These are phyloP conservation scores for Leccinum rimulosum DNA, from an alignment of 768 basidiomycete species.

Conservation along the genomic window DNA sequence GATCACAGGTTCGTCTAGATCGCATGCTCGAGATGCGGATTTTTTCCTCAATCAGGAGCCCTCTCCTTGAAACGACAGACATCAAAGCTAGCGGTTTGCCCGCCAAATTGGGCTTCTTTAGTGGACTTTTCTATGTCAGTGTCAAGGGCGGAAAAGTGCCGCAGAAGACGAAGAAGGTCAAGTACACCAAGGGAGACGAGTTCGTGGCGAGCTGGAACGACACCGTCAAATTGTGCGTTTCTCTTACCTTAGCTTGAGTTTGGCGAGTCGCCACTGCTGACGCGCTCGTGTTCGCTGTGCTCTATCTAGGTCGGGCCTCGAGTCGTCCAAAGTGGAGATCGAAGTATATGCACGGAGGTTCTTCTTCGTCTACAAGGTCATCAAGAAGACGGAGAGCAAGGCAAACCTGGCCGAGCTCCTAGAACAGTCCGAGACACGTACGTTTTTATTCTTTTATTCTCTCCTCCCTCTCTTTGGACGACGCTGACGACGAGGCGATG, in stretches of 20 bases:
- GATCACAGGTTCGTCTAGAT: constrained; percentile 23
- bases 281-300: neutral
- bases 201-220: constrained; percentile 31
- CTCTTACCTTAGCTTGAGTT: neutral
- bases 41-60: neutral
- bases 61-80: constrained; percentile 12
- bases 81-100: constrained; percentile 36
- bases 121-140: constrained; percentile 28
- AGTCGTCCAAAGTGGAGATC: constrained; percentile 33
- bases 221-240: constrained; percentile 26
- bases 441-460: neutral
- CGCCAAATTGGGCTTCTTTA: constrained; percentile 31
- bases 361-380: constrained; percentile 33
- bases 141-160: constrained; percentile 29
- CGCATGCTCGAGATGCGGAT: too few species aligned
- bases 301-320: constrained; percentile 26
- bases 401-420: constrained; percentile 32
- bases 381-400: constrained; percentile 34
- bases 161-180: constrained; percentile 28
- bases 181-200: constrained; percentile 24
- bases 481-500: neutral
- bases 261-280: neutral
- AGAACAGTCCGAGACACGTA: constrained; percentile 31
- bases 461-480: neutral
- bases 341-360: constrained; percentile 31